Evolutionary conservation across 345 rosid species (phyloP).

Genomic region (Erodium maritimum): DNA sequence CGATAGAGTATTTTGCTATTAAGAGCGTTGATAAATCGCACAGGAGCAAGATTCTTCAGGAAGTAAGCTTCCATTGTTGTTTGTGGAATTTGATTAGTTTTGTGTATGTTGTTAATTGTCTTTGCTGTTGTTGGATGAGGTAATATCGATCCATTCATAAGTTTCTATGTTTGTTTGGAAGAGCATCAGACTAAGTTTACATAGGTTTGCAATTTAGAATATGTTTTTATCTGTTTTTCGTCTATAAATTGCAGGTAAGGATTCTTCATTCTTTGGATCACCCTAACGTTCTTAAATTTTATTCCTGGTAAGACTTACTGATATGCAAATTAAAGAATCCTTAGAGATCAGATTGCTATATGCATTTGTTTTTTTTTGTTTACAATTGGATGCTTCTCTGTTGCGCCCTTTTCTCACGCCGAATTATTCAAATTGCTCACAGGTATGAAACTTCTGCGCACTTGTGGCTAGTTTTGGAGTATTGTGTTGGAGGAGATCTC

Average conservation of each 20-base stretch:
- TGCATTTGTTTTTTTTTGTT: constrained; percentile 2
- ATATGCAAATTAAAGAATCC: background rate
- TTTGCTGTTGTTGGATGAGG: background rate
- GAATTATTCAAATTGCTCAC: constrained; percentile 1
- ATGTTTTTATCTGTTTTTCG: background rate
- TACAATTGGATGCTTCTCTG: background rate
- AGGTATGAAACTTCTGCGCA: constrained; percentile 98
- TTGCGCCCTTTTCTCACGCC: background rate
- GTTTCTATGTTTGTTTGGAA: too few species aligned
- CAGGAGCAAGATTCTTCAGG: constrained; percentile 84
- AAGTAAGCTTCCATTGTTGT: constrained; percentile 32
- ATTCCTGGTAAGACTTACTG: constrained; percentile 52
- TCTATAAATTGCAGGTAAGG: constrained; percentile 52
- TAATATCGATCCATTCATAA: background rate
- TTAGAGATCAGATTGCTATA: background rate
- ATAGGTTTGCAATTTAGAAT: too few species aligned
- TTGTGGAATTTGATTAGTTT: constrained; percentile 1
- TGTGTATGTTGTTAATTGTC: background rate
- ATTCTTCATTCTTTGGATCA: constrained; percentile 79
- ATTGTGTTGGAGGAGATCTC: constrained; percentile 93
- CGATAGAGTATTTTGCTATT: constrained; percentile 87
- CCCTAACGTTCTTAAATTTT: constrained; percentile 67
- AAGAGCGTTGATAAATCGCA: constrained; percentile 94
- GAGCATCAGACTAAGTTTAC: too few species aligned
- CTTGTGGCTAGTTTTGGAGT: constrained; percentile 96